phyloP scores from a whole-genome alignment of 176 grass and related monocot species.

The Oryza australiensis region DNA sequence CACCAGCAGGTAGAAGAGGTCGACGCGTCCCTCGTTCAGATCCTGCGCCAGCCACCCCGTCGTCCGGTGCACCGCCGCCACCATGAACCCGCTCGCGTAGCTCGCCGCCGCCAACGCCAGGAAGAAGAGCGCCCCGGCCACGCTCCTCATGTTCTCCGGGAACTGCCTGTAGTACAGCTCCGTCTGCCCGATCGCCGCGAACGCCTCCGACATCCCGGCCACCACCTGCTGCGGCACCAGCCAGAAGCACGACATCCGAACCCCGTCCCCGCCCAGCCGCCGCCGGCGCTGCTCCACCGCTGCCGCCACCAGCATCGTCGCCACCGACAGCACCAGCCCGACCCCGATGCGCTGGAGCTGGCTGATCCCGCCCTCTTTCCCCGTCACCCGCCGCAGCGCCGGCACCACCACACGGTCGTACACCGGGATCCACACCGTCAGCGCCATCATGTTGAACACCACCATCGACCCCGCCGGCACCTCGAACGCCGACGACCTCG shows the following conservation, averaged over 20 bases:
- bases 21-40: conserved; percentile 50
- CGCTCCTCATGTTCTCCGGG: conserved; percentile 70
- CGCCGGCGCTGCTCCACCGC: conserved; percentile 47
- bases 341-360: conserved; percentile 38
- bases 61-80: conserved; percentile 48
- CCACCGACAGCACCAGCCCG: conserved; percentile 40
- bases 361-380: conserved; percentile 41
- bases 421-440: conserved; percentile 59
- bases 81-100: conserved; percentile 48
- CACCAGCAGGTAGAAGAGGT: conserved; percentile 60
- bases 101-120: conserved; percentile 27
- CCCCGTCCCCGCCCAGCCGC: conserved; percentile 4
- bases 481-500: conserved; percentile 42
- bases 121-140: conserved; percentile 46
- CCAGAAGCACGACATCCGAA: conserved; percentile 35
- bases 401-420: conserved; percentile 70
- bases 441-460: conserved; percentile 73
- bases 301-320: conserved; percentile 44
- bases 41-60: conserved; percentile 63
- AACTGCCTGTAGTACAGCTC: conserved; percentile 76
- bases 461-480: conserved; percentile 61
- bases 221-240: conserved; percentile 58
- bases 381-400: conserved; percentile 36
- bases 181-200: conserved; percentile 47
- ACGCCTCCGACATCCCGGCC: conserved; percentile 50